These are phyloP conservation scores for Rhododendron mucronatum DNA, from an alignment of 148 eudicot genomes.

Conservation along the genomic window DNA sequence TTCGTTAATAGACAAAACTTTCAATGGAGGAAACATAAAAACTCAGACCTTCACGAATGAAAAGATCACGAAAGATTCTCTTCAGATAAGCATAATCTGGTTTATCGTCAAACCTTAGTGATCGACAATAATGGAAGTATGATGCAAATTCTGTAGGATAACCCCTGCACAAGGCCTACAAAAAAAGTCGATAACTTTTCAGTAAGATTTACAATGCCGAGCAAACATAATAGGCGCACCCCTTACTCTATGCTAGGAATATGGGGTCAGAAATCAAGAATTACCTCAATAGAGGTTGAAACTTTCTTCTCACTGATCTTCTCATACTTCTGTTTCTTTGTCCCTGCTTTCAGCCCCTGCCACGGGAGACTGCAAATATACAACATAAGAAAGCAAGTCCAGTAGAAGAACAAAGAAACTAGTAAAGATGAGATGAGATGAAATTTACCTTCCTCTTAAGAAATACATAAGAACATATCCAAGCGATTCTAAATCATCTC, in stretches of 20 bases:
- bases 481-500: slow-evolving; percentile 88
- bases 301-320: slow-evolving; percentile 90
- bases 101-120: slow-evolving; percentile 84
- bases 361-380: slow-evolving; percentile 70
- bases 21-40: not conserved
- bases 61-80: slow-evolving; percentile 86
- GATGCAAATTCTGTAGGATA: slow-evolving; percentile 91
- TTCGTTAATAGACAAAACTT: not conserved
- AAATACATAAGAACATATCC: slow-evolving; percentile 89
- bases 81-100: slow-evolving; percentile 91
- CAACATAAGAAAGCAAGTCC: slow-evolving; percentile 14
- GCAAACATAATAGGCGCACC: not conserved
- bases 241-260: not conserved
- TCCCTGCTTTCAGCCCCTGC: slow-evolving; percentile 94
- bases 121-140: slow-evolving; percentile 86
- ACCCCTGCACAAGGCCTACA: slow-evolving; percentile 78
- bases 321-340: slow-evolving; percentile 83
- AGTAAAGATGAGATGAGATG: slow-evolving; percentile 7
- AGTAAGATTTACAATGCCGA: not conserved
- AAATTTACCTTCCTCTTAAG: slow-evolving; percentile 67
- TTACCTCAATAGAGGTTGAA: slow-evolving; percentile 79
- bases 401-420: not conserved
- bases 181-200: slow-evolving; percentile 6
- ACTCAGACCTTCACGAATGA: slow-evolving; percentile 77
- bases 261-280: not conserved